Percentiles rank a stretch among this genome's conserved stretches.
Conservation (phyloP, 2,329 filamentous ascomycete genomes). For the Beauveria brongniartii region DNA sequence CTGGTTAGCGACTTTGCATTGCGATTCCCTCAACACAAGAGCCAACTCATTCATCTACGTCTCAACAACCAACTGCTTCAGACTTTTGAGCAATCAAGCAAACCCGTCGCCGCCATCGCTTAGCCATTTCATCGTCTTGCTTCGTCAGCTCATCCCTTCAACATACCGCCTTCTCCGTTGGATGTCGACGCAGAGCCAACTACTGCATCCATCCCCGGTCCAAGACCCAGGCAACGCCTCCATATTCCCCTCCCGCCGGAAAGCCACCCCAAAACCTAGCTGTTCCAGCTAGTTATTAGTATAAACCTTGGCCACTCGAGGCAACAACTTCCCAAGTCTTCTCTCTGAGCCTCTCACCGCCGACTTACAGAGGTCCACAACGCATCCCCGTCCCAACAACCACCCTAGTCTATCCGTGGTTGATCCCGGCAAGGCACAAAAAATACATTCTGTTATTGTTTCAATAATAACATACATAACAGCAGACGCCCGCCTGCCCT, state of each 20-base stretch:
- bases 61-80: background rate
- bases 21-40: too few relatives aligned
- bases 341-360: background rate
- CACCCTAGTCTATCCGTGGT: slow-evolving; percentile 3
- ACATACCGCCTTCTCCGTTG: background rate
- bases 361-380: slow-evolving; percentile 7
- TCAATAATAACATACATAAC: background rate
- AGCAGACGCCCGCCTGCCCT: background rate
- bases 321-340: background rate
- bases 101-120: background rate
- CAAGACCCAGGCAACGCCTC: background rate
- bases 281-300: background rate
- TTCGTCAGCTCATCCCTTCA: background rate
- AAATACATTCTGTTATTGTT: slow-evolving; percentile 1
- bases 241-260: background rate
- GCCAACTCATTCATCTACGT: too few relatives aligned
- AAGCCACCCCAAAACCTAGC: background rate
- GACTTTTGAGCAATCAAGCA: background rate
- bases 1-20: background rate
- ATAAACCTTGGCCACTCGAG: slow-evolving; percentile 8
- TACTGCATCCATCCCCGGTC: slow-evolving; percentile 5
- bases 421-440: slow-evolving; percentile 3
- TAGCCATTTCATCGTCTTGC: background rate
- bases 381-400: slow-evolving; percentile 7
- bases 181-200: background rate